phyloP scores from a whole-genome alignment of 208 protist genomes.

The Phytomonas serpens region DNA sequence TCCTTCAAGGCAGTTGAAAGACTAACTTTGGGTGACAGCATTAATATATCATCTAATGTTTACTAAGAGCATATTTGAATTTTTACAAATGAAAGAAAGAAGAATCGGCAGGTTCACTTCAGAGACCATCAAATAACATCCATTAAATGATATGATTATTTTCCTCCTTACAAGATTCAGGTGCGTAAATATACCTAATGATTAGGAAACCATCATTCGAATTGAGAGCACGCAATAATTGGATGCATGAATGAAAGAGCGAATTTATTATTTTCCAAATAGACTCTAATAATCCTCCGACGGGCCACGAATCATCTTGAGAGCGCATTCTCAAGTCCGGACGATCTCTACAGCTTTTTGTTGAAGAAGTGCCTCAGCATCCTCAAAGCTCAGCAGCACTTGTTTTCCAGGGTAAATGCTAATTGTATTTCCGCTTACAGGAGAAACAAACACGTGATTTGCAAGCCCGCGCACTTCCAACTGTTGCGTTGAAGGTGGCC shows the following conservation, averaged over 20 bases:
- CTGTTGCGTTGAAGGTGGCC: conserved; percentile 65
- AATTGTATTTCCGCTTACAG: conserved; percentile 55
- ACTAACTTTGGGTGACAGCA: not conserved
- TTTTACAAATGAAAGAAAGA: not conserved
- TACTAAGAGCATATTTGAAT: not conserved
- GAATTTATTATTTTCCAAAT: not conserved
- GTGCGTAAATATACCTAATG: not conserved
- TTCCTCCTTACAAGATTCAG: not conserved
- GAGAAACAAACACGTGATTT: conserved; percentile 68
- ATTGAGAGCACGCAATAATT: not conserved
- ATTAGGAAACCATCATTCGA: not conserved
- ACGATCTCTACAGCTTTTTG: conserved; percentile 72
- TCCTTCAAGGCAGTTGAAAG: conserved; percentile 14
- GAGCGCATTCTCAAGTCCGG: conserved; percentile 5
- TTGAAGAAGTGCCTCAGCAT: conserved; percentile 75
- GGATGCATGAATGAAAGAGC: not conserved
- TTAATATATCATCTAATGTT: not conserved
- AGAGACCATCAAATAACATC: not conserved
- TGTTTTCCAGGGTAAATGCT: conserved; percentile 73
- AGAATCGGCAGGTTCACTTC: not conserved
- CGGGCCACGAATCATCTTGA: not conserved
- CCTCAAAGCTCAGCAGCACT: conserved; percentile 66
- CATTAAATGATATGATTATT: not conserved
- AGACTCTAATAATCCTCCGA: not conserved
- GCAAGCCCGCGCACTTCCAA: conserved; percentile 66